Percentiles rank a stretch among this genome's conserved stretches.
Evolutionary conservation across 129 eudicot genomes (phyloP).

Genomic region (Flaveria brownii): DNA sequence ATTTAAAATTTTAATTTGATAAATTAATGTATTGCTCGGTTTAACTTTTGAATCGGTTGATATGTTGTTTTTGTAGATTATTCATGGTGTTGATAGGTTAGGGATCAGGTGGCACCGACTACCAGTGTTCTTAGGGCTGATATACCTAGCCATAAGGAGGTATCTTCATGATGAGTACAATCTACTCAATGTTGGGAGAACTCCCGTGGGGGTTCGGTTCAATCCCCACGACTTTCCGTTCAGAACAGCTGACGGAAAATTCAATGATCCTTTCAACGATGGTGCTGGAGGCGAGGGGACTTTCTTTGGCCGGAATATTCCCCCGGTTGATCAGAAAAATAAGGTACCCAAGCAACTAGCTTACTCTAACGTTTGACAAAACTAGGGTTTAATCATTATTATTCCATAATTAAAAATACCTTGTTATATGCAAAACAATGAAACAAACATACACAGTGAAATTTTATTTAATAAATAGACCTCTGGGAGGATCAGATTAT

Average conservation of each 20-base stretch:
- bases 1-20: background rate
- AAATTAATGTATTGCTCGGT: no score
- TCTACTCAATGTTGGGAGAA: slow-evolving; percentile 54
- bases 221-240: slow-evolving; percentile 45
- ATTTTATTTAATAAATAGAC: no score
- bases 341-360: slow-evolving; percentile 35
- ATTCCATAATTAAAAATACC: no score
- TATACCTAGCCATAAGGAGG: slow-evolving; percentile 54
- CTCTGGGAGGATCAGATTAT: no score
- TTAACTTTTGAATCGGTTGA: background rate
- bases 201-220: slow-evolving; percentile 43
- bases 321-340: slow-evolving; percentile 48
- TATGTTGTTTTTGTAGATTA: slow-evolving; percentile 36
- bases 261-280: slow-evolving; percentile 54
- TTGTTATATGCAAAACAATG: no score
- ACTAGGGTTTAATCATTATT: no score
- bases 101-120: slow-evolving; percentile 60
- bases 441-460: no score
- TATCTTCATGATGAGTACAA: slow-evolving; percentile 53
- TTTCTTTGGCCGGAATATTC: slow-evolving; percentile 66
- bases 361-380: background rate
- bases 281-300: slow-evolving; percentile 49
- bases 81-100: slow-evolving; percentile 46
- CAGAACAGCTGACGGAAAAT: slow-evolving; percentile 52
- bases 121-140: slow-evolving; percentile 57